These are phyloP conservation scores for Pseudozyma pruni DNA, from an alignment of 1,284 basidiomycete species.

Conservation along the genomic window DNA sequence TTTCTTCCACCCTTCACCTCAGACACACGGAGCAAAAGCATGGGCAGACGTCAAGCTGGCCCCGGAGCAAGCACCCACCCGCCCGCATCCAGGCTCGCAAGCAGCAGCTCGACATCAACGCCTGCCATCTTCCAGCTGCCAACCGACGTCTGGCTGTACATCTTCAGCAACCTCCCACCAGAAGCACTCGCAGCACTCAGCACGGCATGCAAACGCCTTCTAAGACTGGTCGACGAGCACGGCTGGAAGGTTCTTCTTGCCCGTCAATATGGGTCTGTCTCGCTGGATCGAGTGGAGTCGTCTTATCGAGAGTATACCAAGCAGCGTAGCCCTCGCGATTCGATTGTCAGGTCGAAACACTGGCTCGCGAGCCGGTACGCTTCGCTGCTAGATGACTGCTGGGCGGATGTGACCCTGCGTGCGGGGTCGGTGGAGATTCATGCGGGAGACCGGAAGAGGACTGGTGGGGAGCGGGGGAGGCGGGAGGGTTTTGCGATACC, in stretches of 20 bases:
- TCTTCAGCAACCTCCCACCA: constrained; percentile 17
- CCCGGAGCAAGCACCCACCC: not conserved
- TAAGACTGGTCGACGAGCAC: constrained; percentile 23
- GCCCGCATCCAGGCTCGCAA: no score
- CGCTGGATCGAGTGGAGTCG: not conserved
- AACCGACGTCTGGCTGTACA: constrained; percentile 36
- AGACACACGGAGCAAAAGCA: no score
- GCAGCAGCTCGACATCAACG: no score
- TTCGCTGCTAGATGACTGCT: not conserved
- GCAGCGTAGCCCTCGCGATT: not conserved
- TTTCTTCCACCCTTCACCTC: not conserved
- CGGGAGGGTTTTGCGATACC: constrained; percentile 31
- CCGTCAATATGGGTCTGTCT: not conserved
- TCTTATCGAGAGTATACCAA: not conserved
- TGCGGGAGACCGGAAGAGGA: not conserved
- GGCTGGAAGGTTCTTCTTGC: constrained; percentile 11
- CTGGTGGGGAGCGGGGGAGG: not conserved
- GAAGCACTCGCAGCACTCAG: constrained; percentile 11
- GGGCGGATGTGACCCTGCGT: constrained; percentile 7
- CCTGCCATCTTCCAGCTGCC: constrained; percentile 23
- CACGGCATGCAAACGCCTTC: constrained; percentile 3
- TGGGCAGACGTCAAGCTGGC: not conserved
- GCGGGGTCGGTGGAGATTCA: constrained; percentile 3
- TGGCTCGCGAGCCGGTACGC: constrained; percentile 22
- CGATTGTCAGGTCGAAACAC: constrained; percentile 1